A percentile compares a stretch with the other conserved stretches of the same genome.
Evolutionary conservation across 352 stramenopile genomes (phyloP).

Genomic region (Pythium coloratum): DNA sequence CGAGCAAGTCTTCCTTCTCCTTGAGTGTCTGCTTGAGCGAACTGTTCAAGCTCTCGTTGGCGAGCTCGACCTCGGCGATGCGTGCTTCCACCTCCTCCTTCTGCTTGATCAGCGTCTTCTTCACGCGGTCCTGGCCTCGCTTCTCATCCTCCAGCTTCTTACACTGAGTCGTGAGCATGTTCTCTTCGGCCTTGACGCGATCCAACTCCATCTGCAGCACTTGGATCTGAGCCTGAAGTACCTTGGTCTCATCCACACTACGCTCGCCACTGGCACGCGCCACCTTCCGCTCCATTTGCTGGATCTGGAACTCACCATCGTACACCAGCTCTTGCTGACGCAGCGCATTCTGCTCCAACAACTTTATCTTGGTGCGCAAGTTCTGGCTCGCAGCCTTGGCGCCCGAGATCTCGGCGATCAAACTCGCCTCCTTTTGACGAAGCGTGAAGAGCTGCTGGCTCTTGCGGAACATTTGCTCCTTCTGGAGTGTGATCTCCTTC

Average conservation of each 20-base stretch:
- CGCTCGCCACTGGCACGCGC: slow-evolving; percentile 91
- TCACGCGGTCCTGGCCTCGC: slow-evolving; percentile 69
- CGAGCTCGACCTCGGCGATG: slow-evolving; percentile 90
- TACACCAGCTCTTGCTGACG: slow-evolving; percentile 95
- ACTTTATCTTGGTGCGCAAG: slow-evolving; percentile 87
- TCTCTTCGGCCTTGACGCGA: slow-evolving; percentile 83
- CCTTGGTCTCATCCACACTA: slow-evolving; percentile 93
- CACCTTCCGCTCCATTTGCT: slow-evolving; percentile 96
- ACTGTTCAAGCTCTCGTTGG: slow-evolving; percentile 87
- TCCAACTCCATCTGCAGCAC: slow-evolving; percentile 90
- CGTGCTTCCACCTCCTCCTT: slow-evolving; percentile 74
- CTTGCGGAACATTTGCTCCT: slow-evolving; percentile 92
- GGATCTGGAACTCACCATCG: slow-evolving; percentile 96
- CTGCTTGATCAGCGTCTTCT: slow-evolving; percentile 72
- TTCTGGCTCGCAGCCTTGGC: slow-evolving; percentile 87
- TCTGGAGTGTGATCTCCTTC: slow-evolving; percentile 83
- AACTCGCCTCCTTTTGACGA: slow-evolving; percentile 82
- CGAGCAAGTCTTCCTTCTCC: slow-evolving; percentile 92
- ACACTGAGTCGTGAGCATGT: slow-evolving; percentile 88
- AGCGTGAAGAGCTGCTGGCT: slow-evolving; percentile 88
- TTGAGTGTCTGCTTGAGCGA: slow-evolving; percentile 80
- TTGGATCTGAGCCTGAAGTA: slow-evolving; percentile 90
- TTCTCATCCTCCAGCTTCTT: slow-evolving; percentile 94
- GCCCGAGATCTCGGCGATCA: slow-evolving; percentile 93
- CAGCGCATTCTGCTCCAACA: slow-evolving; percentile 88